Percentiles rank a stretch among this genome's conserved stretches.
Evolutionary conservation across 2,329 filamentous ascomycete genomes (phyloP).

Genomic region (Penicillium sp.): DNA sequence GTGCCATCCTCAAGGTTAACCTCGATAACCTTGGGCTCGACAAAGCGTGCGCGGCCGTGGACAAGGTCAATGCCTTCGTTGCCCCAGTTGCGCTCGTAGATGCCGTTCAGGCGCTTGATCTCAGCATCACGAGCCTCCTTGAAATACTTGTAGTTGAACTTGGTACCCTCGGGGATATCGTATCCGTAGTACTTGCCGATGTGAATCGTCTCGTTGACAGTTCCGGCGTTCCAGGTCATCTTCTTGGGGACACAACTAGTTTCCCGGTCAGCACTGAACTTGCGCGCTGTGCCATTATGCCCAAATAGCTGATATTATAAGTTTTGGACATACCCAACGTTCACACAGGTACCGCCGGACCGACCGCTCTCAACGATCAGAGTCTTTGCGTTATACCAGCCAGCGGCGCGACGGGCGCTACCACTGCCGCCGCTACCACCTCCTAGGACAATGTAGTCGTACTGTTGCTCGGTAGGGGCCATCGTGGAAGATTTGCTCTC

Average conservation of each 20-base stretch:
- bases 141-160: slow-evolving; percentile 49
- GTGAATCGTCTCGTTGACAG: slow-evolving; percentile 50
- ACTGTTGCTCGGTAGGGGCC: slow-evolving; percentile 50
- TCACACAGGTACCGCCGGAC: slow-evolving; percentile 54
- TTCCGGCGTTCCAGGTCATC: slow-evolving; percentile 55
- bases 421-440: slow-evolving; percentile 56
- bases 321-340: slow-evolving; percentile 49
- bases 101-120: slow-evolving; percentile 48
- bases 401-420: slow-evolving; percentile 51
- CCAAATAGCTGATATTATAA: not conserved
- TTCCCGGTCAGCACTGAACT: not conserved
- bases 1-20: slow-evolving; percentile 45
- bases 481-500: slow-evolving; percentile 35
- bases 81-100: slow-evolving; percentile 53
- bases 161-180: slow-evolving; percentile 44
- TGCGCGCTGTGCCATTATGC: not conserved
- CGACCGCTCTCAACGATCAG: slow-evolving; percentile 52
- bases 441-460: slow-evolving; percentile 58
- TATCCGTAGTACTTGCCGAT: slow-evolving; percentile 51
- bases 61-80: slow-evolving; percentile 53
- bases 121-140: slow-evolving; percentile 50
- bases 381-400: slow-evolving; percentile 55
- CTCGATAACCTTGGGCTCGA: slow-evolving; percentile 47
- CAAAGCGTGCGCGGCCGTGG: slow-evolving; percentile 50
- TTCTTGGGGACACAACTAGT: slow-evolving; percentile 55